A percentile compares a stretch with the other conserved stretches of the same genome.
phyloP scores from a whole-genome alignment of 352 stramenopile genomes.

The Pythium rhizo-oryzae region DNA sequence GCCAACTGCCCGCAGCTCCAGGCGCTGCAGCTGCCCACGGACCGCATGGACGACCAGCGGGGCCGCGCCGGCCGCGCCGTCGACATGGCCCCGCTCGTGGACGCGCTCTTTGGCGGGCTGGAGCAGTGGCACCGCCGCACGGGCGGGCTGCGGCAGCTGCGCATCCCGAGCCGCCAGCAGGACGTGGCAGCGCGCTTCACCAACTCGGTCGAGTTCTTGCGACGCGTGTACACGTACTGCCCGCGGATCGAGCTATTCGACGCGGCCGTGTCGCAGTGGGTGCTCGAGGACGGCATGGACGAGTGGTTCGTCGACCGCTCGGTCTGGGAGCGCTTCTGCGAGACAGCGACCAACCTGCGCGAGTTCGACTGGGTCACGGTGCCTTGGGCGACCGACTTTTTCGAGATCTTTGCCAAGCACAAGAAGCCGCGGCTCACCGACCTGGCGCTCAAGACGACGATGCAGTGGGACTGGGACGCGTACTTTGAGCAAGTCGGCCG shows the following conservation, averaged over 20 bases:
- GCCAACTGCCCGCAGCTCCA: constrained; percentile 4
- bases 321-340: constrained; percentile 14
- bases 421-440: constrained; percentile 5
- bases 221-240: constrained; percentile 3
- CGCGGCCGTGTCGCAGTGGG: background rate
- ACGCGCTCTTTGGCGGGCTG: background rate
- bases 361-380: constrained; percentile 14
- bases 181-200: background rate
- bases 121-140: constrained; percentile 8
- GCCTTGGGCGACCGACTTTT: constrained; percentile 12
- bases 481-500: constrained; percentile 5
- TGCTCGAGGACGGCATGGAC: background rate
- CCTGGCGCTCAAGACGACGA: constrained; percentile 7
- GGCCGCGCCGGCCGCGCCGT: background rate
- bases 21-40: constrained; percentile 4
- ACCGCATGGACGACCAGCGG: background rate
- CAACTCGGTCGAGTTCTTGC: background rate
- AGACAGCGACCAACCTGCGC: constrained; percentile 1
- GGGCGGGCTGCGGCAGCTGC: constrained; percentile 8
- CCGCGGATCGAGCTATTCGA: constrained; percentile 14
- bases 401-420: constrained; percentile 21
- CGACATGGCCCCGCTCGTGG: background rate
- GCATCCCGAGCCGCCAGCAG: background rate
- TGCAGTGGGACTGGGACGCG: constrained; percentile 17
- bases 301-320: constrained; percentile 10